Conservation (phyloP, 345 rosid genomes). For the Citrus hindsii region DNA sequence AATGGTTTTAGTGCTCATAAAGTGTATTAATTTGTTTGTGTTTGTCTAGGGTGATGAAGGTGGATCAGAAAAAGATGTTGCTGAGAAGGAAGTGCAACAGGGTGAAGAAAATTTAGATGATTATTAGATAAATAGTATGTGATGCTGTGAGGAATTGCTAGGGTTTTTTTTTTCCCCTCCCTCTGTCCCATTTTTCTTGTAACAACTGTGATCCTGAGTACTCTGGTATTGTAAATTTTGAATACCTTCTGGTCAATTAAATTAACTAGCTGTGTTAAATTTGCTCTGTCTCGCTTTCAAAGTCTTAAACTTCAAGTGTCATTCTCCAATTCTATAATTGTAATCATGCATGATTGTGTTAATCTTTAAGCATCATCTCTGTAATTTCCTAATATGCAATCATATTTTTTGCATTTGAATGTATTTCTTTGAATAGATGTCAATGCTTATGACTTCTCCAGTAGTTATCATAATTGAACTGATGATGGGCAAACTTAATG, state of each 20-base stretch:
- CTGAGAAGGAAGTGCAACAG: constrained; percentile 26
- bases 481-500: constrained; percentile 10
- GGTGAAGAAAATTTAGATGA: constrained; percentile 43
- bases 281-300: not conserved
- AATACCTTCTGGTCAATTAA: not conserved
- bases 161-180: not conserved
- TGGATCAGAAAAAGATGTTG: constrained; percentile 29
- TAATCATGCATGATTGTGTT: not conserved
- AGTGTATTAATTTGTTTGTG: not conserved
- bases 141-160: not conserved
- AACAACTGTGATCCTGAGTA: not conserved
- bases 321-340: not conserved
- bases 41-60: constrained; percentile 46
- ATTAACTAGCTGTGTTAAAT: not conserved
- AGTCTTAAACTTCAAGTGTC: not conserved
- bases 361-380: not conserved
- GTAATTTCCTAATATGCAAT: not conserved
- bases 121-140: constrained; percentile 17
- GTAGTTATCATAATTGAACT: constrained; percentile 6
- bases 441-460: not conserved
- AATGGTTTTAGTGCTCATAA: not conserved
- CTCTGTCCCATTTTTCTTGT: not conserved
- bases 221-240: constrained; percentile 19
- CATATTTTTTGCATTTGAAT: not conserved
- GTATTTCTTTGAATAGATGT: not conserved